A percentile compares a stretch with the other conserved stretches of the same genome.
These are phyloP conservation scores for Dactylella cylindrospora DNA, from an alignment of 2,329 filamentous ascomycete genomes.

Conservation along the genomic window DNA sequence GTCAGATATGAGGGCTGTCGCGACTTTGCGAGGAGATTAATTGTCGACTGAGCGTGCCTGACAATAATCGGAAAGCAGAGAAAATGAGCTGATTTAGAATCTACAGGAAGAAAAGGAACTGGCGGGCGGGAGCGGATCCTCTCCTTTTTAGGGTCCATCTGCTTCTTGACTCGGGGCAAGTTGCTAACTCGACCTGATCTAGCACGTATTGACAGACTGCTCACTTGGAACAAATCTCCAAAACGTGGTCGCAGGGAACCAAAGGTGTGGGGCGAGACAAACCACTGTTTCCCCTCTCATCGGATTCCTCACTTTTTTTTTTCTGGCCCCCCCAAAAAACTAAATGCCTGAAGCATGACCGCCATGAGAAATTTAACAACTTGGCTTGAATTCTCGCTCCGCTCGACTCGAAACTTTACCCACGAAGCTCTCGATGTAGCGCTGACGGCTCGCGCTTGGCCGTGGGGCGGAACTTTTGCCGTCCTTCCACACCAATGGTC, in stretches of 20 bases:
- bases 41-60: conserved; percentile 18
- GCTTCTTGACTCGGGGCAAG: conserved; percentile 17
- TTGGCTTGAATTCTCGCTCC: no score
- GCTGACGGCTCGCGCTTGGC: conserved; percentile 18
- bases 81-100: conserved; percentile 18
- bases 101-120: conserved; percentile 15
- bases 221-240: conserved; percentile 23
- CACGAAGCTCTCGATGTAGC: conserved; percentile 19
- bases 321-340: not conserved
- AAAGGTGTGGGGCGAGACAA: conserved; percentile 20
- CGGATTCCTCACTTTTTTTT: conserved; percentile 26
- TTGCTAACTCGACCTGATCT: conserved; percentile 21
- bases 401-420: no score
- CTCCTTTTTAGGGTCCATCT: conserved; percentile 44
- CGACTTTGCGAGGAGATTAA: conserved; percentile 14
- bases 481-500: conserved; percentile 36
- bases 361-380: conserved; percentile 5
- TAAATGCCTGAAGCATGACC: conserved; percentile 1
- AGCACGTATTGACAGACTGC: conserved; percentile 15
- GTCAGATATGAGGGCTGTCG: conserved; percentile 4
- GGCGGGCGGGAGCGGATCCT: conserved; percentile 44
- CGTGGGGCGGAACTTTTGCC: conserved; percentile 34
- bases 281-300: no score
- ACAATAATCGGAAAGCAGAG: conserved; percentile 8
- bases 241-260: conserved; percentile 16